Evolutionary conservation across 2,329 filamentous ascomycete species (phyloP), one percentile per base, ranked within the genome.

Genomic region (Aspergillus ochraceoroseus): DNA sequence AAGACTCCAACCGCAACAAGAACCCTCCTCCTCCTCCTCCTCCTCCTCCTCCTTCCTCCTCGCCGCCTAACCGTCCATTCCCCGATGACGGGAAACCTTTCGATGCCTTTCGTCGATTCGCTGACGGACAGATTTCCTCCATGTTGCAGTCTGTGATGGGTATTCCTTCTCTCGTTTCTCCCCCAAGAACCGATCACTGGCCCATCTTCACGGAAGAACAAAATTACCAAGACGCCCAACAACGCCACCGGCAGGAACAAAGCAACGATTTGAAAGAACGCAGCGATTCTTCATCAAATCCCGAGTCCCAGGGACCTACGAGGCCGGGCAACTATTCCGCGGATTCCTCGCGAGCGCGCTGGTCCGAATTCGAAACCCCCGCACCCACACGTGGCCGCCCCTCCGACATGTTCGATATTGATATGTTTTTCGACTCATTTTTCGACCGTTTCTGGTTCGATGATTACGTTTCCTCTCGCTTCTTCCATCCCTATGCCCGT

Each of bases 51-150:
- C n/a, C n/a, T n/a, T n/a, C n/a, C n/a, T n/a, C n/a, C n/a, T n/a
- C n/a, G n/a, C n/a, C n/a, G n/a, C n/a, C n/a, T n/a, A n/a, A n/a
- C 11, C 47, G 48, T 20, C 41, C 46, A 42, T 53, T 52, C 51
- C 39, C 44, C 28, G 58, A 68, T 37, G 57, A 66, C 43, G 61
- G 68, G 44, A 79, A 79, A 44, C 75, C 77, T 1, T 80, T 81
- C 59, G 70, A 78, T 41, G 67, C 71, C 19, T 80, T 81, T 62
- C 77, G 78, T 50, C 74, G 73, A 47, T 79, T 76, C 56, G 74
- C 77, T 41, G 77, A 82, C 51, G 71, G 74, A 32, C 74, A 76
- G 41, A 69, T 80, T 50, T 71, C 70, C 6, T 72, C 71, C 11
- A 59, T 81, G 36, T 59, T 80, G 40, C 72, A 73, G 46, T 69